phyloP scores from a whole-genome alignment of 148 eudicot species.

The Fagopyrum homotropicum region DNA sequence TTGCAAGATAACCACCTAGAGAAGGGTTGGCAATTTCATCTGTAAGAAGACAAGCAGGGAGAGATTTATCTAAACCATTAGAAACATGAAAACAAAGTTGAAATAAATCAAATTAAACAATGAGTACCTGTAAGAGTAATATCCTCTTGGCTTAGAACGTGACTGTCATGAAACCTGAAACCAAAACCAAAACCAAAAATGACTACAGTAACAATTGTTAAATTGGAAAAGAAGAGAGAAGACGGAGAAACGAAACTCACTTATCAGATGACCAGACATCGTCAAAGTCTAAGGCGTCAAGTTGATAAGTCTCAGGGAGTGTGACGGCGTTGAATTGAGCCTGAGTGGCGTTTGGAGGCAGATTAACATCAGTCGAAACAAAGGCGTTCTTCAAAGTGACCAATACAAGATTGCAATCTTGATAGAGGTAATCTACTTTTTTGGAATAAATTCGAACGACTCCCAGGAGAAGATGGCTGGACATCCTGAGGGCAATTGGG shows the following conservation, averaged over 20 bases:
- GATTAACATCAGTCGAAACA: slow-evolving; percentile 39
- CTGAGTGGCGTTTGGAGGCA: slow-evolving; percentile 72
- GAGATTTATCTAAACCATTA: background rate
- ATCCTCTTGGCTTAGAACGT: slow-evolving; percentile 29
- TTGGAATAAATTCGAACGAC: slow-evolving; percentile 86
- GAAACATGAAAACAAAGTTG: background rate
- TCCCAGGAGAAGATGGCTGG: slow-evolving; percentile 82
- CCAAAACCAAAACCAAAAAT: slow-evolving; percentile 7
- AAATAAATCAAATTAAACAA: background rate
- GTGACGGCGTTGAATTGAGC: slow-evolving; percentile 74
- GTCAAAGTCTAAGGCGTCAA: slow-evolving; percentile 59
- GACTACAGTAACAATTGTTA: background rate
- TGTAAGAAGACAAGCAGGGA: background rate
- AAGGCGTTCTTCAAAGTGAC: slow-evolving; percentile 50
- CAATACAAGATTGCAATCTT: slow-evolving; percentile 59
- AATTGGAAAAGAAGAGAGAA: background rate
- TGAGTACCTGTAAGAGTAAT: slow-evolving; percentile 39
- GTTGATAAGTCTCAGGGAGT: slow-evolving; percentile 67
- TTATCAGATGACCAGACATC: slow-evolving; percentile 20
- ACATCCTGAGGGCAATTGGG: slow-evolving; percentile 90
- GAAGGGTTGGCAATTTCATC: slow-evolving; percentile 7
- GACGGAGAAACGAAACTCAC: slow-evolving; percentile 24
- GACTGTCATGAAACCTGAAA: slow-evolving; percentile 51
- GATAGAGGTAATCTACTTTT: slow-evolving; percentile 75
- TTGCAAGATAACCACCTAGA: slow-evolving; percentile 34